Conservation (phyloP, 2,329 filamentous ascomycete genomes). For the Apiospora rasikravindrae region DNA sequence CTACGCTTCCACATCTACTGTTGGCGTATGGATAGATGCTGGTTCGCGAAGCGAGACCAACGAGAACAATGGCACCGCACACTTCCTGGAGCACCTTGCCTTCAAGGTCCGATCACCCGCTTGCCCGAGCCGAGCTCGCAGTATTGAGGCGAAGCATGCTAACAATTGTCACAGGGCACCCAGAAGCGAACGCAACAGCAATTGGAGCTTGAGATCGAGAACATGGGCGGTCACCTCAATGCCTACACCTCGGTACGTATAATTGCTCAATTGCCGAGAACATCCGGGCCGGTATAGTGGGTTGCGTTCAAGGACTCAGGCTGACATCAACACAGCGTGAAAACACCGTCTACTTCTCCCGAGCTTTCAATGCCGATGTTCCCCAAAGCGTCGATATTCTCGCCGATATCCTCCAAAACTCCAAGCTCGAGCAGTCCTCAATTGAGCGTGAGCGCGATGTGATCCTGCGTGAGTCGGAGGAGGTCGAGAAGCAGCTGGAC, state of each 20-base stretch:
- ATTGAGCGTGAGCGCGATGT: slow-evolving; percentile 99
- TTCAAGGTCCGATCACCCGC: slow-evolving; percentile 78
- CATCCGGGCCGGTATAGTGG: neutral
- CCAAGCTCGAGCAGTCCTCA: slow-evolving; percentile 89
- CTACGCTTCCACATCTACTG: slow-evolving; percentile 96
- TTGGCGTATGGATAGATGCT: slow-evolving; percentile 99
- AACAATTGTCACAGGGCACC: slow-evolving; percentile 69
- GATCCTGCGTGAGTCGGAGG: slow-evolving; percentile 97
- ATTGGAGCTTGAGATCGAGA: slow-evolving; percentile 99
- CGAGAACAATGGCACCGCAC: slow-evolving; percentile 98
- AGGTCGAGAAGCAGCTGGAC: slow-evolving; percentile 99
- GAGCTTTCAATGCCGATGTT: slow-evolving; percentile 97
- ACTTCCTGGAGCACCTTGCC: slow-evolving; percentile 99
- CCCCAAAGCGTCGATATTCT: slow-evolving; percentile 97
- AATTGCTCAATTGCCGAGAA: slow-evolving; percentile 18
- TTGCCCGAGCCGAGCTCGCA: slow-evolving; percentile 4
- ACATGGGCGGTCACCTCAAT: slow-evolving; percentile 99
- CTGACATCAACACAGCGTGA: slow-evolving; percentile 68
- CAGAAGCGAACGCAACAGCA: slow-evolving; percentile 94
- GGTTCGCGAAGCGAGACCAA: slow-evolving; percentile 97
- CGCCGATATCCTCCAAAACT: slow-evolving; percentile 98
- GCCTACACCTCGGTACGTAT: slow-evolving; percentile 94
- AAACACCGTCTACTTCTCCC: slow-evolving; percentile 99
- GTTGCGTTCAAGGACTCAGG: neutral
- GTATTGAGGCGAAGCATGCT: slow-evolving; percentile 23